Conservation (phyloP, 352 stramenopile species). For the Pythium oligandrum region DNA sequence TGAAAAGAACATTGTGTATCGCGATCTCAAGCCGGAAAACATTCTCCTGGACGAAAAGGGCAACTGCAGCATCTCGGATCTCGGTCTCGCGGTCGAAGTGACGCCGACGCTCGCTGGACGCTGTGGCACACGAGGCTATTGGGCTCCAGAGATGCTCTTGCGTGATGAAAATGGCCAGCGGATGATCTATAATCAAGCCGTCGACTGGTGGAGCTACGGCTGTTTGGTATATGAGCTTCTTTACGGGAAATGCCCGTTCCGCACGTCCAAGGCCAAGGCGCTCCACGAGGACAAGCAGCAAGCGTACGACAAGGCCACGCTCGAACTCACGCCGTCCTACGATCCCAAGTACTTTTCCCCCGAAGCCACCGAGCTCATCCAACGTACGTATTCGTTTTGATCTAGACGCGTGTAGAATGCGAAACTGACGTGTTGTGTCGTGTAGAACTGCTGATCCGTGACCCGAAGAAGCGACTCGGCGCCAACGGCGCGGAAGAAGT, state of each 20-base stretch:
- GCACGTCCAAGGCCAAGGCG: slow-evolving; percentile 91
- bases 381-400: slow-evolving; percentile 35
- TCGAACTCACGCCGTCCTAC: slow-evolving; percentile 73
- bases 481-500: slow-evolving; percentile 69
- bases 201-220: slow-evolving; percentile 98
- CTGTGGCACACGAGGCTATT: slow-evolving; percentile 86
- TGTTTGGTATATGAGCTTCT: slow-evolving; percentile 97
- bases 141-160: slow-evolving; percentile 96
- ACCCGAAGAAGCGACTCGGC: slow-evolving; percentile 66
- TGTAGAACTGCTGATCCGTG: slow-evolving; percentile 69
- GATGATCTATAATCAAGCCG: slow-evolving; percentile 91
- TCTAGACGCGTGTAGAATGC: slow-evolving; percentile 2
- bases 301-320: slow-evolving; percentile 77
- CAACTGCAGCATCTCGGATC: slow-evolving; percentile 94
- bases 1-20: slow-evolving; percentile 88
- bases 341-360: slow-evolving; percentile 80
- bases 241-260: slow-evolving; percentile 95
- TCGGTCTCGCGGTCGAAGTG: slow-evolving; percentile 94
- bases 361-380: slow-evolving; percentile 69
- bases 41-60: slow-evolving; percentile 92
- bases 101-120: slow-evolving; percentile 78
- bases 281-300: slow-evolving; percentile 90
- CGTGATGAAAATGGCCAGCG: slow-evolving; percentile 88
- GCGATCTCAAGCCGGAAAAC: slow-evolving; percentile 89
- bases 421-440: not conserved